Conservation (phyloP, 2,329 filamentous ascomycete genomes). For the Epichloe gansuensis region DNA sequence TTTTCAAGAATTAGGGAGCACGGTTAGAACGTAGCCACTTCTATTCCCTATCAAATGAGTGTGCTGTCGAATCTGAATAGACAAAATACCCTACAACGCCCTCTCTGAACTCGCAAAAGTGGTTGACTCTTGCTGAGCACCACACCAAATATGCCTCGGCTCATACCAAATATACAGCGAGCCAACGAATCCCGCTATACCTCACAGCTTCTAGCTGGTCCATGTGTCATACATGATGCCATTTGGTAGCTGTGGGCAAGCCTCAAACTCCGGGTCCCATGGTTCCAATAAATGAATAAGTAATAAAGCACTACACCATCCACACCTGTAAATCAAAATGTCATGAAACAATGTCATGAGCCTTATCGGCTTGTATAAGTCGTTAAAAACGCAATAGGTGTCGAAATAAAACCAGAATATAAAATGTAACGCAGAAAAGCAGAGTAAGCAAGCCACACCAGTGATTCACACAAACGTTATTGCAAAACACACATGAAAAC, state of each 20-base stretch:
- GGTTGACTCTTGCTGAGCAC: neutral
- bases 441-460: neutral
- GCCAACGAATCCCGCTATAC: neutral
- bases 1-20: neutral
- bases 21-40: neutral
- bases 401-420: neutral
- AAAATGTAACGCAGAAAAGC: neutral
- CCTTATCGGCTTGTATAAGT: neutral
- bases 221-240: neutral
- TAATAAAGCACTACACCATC: neutral
- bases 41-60: constrained; percentile 7
- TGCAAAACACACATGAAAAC: neutral
- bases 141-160: neutral
- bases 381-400: constrained; percentile 1
- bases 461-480: neutral
- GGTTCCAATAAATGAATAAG: neutral
- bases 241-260: neutral
- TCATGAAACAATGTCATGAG: neutral
- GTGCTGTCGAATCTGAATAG: neutral
- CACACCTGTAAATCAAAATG: neutral
- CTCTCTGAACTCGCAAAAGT: neutral
- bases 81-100: constrained; percentile 1
- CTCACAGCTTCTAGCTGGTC: neutral
- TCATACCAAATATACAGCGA: neutral
- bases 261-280: constrained; percentile 3